These are phyloP conservation scores for Lophiostoma macrostomum DNA, from an alignment of 495 filamentous ascomycete species.

Conservation along the genomic window DNA sequence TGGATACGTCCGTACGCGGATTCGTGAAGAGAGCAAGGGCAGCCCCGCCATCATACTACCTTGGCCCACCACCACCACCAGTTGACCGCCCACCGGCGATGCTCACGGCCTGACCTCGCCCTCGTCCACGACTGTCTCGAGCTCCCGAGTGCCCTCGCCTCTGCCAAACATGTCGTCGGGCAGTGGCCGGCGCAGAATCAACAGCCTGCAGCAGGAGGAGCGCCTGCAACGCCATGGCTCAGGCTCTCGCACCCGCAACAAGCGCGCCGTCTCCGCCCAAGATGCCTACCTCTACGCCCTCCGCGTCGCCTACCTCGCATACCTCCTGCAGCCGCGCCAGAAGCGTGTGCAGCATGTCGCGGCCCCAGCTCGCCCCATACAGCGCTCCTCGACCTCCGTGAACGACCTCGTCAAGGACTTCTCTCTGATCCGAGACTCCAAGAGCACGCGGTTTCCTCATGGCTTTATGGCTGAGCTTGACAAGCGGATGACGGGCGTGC, in stretches of 20 bases:
- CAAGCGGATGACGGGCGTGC: conserved; percentile 62
- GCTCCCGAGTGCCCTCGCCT: conserved; percentile 25
- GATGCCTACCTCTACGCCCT: conserved; percentile 89
- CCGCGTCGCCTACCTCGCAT: conserved; percentile 85
- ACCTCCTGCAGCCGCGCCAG: conserved; percentile 86
- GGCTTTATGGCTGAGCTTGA: conserved; percentile 69
- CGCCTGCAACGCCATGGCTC: conserved; percentile 53
- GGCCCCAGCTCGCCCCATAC: conserved; percentile 53
- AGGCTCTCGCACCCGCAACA: conserved; percentile 43
- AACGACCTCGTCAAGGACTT: conserved; percentile 74
- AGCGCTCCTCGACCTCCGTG: conserved; percentile 67
- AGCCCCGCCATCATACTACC: conserved; percentile 12
- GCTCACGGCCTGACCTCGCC: conserved; percentile 13
- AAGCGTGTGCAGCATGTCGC: conserved; percentile 79
- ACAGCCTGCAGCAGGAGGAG: conserved; percentile 55
- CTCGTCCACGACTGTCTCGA: neutral
- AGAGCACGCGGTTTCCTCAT: conserved; percentile 75
- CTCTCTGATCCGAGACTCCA: conserved; percentile 67
- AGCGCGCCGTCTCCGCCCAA: conserved; percentile 54
- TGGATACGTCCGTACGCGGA: neutral
- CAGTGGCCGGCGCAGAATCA: conserved; percentile 38
- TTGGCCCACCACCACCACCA: neutral
- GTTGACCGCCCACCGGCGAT: conserved; percentile 6
- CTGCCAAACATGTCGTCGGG: conserved; percentile 10
- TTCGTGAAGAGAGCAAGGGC: neutral